phyloP scores from a whole-genome alignment of 2,329 filamentous ascomycete genomes.

The Penicillium sp. region DNA sequence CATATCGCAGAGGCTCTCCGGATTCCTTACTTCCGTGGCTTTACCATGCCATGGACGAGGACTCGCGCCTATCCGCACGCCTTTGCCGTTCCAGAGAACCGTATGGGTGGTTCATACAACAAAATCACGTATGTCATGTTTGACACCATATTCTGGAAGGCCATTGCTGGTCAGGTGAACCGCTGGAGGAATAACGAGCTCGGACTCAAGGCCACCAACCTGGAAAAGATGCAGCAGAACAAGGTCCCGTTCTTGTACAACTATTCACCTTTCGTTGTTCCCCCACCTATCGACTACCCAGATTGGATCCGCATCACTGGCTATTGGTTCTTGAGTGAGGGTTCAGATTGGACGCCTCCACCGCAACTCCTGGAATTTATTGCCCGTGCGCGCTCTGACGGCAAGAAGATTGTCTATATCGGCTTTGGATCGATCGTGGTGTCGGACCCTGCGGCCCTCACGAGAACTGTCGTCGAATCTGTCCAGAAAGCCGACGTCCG shows the following conservation, averaged over 20 bases:
- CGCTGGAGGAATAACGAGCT: slow-evolving; percentile 83
- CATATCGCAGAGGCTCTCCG: slow-evolving; percentile 91
- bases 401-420: slow-evolving; percentile 92
- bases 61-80: slow-evolving; percentile 95
- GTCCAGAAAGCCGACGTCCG: slow-evolving; percentile 88
- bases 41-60: slow-evolving; percentile 98
- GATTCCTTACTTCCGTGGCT: slow-evolving; percentile 95
- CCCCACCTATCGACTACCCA: slow-evolving; percentile 88
- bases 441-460: slow-evolving; percentile 81
- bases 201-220: slow-evolving; percentile 72
- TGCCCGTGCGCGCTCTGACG: slow-evolving; percentile 71
- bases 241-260: slow-evolving; percentile 99
- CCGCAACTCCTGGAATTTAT: slow-evolving; percentile 78
- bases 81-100: slow-evolving; percentile 87
- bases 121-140: slow-evolving; percentile 95
- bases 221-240: slow-evolving; percentile 92
- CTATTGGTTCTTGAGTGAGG: slow-evolving; percentile 95
- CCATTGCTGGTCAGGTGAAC: slow-evolving; percentile 87
- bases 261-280: slow-evolving; percentile 91
- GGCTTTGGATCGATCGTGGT: slow-evolving; percentile 97
- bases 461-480: slow-evolving; percentile 87
- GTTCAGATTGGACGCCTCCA: slow-evolving; percentile 68
- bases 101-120: slow-evolving; percentile 94
- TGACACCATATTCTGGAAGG: slow-evolving; percentile 94
- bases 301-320: slow-evolving; percentile 98